Conservation (phyloP, 768 basidiomycete species). For the Lyophyllum shimeji region DNA sequence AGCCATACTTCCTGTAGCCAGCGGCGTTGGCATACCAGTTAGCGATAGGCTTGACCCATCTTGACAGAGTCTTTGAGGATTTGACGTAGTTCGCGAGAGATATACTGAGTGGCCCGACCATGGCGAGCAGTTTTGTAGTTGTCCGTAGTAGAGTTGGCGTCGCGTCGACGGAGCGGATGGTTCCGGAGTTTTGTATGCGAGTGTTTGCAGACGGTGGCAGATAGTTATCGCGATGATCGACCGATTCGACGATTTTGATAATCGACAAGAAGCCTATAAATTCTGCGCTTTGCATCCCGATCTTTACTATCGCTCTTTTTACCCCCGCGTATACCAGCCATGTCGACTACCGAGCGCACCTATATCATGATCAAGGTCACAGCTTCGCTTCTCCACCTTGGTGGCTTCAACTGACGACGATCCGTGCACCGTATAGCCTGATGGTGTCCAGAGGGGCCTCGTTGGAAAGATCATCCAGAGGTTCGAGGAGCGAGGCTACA, state of each 20-base stretch:
- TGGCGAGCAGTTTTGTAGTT: constrained; percentile 24
- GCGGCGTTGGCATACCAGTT: constrained; percentile 77
- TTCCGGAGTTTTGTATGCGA: constrained; percentile 42
- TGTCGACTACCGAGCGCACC: constrained; percentile 83
- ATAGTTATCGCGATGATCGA: constrained; percentile 31
- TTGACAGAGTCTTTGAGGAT: constrained; percentile 65
- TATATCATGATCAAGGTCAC: constrained; percentile 99
- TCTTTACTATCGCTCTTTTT: constrained; percentile 21
- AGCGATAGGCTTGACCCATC: constrained; percentile 74
- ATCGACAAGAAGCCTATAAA: constrained; percentile 15
- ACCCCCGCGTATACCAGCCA: constrained; percentile 33
- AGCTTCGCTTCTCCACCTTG: not conserved
- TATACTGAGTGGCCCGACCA: constrained; percentile 65
- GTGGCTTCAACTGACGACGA: constrained; percentile 11
- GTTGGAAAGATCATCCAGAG: constrained; percentile 93
- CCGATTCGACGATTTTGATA: constrained; percentile 36
- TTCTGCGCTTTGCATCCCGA: constrained; percentile 15
- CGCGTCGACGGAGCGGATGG: constrained; percentile 28
- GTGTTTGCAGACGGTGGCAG: constrained; percentile 39
- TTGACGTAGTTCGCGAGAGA: constrained; percentile 79
- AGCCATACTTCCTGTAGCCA: constrained; percentile 85
- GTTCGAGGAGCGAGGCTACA: constrained; percentile 98
- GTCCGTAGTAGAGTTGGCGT: constrained; percentile 7
- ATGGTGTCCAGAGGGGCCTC: constrained; percentile 97
- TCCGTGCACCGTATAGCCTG: constrained; percentile 60